Conservation (phyloP, 495 filamentous ascomycete species). For the Trichoderma virens region DNA sequence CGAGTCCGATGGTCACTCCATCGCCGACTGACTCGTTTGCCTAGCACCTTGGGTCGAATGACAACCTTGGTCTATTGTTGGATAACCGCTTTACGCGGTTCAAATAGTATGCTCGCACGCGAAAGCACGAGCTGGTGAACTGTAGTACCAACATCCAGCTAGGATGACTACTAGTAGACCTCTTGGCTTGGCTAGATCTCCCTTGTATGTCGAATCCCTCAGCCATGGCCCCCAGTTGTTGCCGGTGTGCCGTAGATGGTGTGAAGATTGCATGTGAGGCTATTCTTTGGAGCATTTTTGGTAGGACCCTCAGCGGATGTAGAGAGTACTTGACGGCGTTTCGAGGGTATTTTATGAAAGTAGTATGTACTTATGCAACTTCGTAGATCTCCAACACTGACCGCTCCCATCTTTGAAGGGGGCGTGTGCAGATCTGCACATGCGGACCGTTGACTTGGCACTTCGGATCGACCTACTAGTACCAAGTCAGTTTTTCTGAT, state of each 20-base stretch:
- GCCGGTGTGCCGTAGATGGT: constrained; percentile 6
- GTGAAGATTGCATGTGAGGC: neutral
- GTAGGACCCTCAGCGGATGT: neutral
- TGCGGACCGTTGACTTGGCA: neutral
- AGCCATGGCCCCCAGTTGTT: neutral
- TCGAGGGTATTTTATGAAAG: neutral
- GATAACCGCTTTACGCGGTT: too few species aligned
- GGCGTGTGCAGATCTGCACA: neutral
- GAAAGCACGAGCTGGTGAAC: too few species aligned
- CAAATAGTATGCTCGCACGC: too few species aligned
- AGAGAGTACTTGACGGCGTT: neutral
- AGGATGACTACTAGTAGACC: neutral
- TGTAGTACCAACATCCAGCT: neutral
- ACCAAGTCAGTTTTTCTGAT: neutral
- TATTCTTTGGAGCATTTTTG: neutral
- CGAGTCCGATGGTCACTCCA: neutral
- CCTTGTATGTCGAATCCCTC: neutral
- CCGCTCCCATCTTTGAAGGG: neutral
- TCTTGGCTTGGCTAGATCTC: neutral
- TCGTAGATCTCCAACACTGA: neutral
- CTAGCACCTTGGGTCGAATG: too few species aligned
- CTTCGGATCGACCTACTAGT: neutral
- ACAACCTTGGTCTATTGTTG: too few species aligned
- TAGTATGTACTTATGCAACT: neutral
- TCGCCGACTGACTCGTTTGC: too few species aligned